Conservation (phyloP, 2,329 filamentous ascomycete genomes). For the Keithomyces neogunnii region DNA sequence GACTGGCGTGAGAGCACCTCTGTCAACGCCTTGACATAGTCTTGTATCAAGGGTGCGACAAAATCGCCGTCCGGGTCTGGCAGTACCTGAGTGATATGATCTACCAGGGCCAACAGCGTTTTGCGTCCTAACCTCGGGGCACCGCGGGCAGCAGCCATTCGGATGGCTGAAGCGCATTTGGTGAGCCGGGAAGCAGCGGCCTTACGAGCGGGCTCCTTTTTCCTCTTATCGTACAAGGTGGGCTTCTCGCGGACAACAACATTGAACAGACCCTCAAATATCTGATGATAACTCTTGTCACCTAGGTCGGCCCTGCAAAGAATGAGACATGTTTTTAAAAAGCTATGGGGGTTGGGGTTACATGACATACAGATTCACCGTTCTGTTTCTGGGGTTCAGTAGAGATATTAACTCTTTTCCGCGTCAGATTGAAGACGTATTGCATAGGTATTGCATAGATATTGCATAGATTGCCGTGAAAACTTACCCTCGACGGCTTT, state of each 20-base stretch:
- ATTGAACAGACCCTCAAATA: constrained; percentile 74
- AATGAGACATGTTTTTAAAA: neutral
- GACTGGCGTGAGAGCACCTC: constrained; percentile 63
- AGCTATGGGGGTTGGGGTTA: neutral
- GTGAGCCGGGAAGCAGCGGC: constrained; percentile 50
- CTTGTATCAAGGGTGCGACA: constrained; percentile 60
- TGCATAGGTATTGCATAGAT: too few species aligned
- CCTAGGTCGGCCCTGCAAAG: constrained; percentile 37
- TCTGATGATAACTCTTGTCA: constrained; percentile 71
- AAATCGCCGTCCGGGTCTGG: constrained; percentile 51
- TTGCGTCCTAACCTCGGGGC: constrained; percentile 61
- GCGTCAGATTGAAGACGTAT: neutral
- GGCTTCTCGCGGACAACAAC: constrained; percentile 61
- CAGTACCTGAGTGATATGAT: constrained; percentile 73
- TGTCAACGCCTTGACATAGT: constrained; percentile 71
- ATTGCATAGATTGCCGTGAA: neutral
- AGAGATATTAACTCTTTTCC: constrained; percentile 27
- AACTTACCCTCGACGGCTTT: constrained; percentile 32
- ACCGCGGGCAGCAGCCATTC: constrained; percentile 62
- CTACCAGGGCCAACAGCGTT: constrained; percentile 68
- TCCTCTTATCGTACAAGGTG: constrained; percentile 46
- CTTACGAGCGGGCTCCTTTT: constrained; percentile 35
- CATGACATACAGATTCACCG: constrained; percentile 28
- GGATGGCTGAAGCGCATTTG: constrained; percentile 62
- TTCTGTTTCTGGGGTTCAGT: constrained; percentile 26